Evolutionary conservation across 2,329 filamentous ascomycete genomes (phyloP).

Genomic region (Botryosphaeria dothidea): DNA sequence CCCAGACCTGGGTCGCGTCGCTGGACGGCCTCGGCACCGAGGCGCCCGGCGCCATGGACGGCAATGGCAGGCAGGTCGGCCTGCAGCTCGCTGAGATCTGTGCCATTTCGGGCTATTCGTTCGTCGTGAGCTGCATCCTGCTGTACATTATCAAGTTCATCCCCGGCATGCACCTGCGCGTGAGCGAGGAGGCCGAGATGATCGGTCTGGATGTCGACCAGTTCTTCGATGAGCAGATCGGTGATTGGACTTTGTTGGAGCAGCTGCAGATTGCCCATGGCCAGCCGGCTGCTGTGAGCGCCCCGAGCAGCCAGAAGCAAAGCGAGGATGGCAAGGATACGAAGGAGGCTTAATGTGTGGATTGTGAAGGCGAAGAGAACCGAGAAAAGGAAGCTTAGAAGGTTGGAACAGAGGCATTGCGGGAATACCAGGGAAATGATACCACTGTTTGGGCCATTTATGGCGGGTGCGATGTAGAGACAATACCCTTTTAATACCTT

Average conservation of each 20-base stretch:
- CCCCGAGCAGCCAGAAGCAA: slow-evolving; percentile 25
- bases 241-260: slow-evolving; percentile 48
- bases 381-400: neutral
- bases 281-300: slow-evolving; percentile 5
- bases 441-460: neutral
- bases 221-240: slow-evolving; percentile 60
- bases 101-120: slow-evolving; percentile 56
- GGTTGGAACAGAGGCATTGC: neutral
- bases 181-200: slow-evolving; percentile 57
- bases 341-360: slow-evolving; percentile 12
- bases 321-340: slow-evolving; percentile 21
- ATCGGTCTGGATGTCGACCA: slow-evolving; percentile 57
- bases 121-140: slow-evolving; percentile 54
- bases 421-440: neutral
- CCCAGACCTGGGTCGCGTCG: slow-evolving; percentile 48
- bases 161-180: slow-evolving; percentile 55
- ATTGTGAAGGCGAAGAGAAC: neutral
- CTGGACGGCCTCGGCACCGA: slow-evolving; percentile 53
- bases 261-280: slow-evolving; percentile 15
- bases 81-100: slow-evolving; percentile 59
- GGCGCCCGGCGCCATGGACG: slow-evolving; percentile 54
- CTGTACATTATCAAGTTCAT: slow-evolving; percentile 56
- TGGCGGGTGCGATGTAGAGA: too few relatives aligned
- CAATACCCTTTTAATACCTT: too few relatives aligned
- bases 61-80: slow-evolving; percentile 56